These are phyloP conservation scores for Clausena lansium DNA, from an alignment of 345 rosid genomes.

Conservation along the genomic window DNA sequence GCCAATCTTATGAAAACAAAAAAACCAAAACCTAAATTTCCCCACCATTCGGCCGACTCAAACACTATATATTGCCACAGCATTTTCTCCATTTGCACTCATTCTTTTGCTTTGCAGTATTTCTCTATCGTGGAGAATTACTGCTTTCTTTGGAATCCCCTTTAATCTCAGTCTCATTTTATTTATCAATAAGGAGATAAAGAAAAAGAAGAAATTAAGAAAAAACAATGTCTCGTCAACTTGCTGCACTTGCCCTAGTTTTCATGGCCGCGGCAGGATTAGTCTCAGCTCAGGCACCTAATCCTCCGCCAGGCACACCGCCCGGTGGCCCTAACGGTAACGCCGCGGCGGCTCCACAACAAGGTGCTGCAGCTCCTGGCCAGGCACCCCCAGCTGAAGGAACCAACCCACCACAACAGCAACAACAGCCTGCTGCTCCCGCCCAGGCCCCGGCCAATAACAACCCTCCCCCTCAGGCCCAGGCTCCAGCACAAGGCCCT, in stretches of 20 bases:
- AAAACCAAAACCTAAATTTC: not conserved
- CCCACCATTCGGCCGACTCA: not conserved
- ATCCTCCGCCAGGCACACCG: not conserved
- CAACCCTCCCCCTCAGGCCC: not conserved
- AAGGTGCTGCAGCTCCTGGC: not conserved
- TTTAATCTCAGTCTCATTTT: not conserved
- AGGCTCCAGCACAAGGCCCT: not conserved
- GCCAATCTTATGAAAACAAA: not conserved
- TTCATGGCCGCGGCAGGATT: conserved; percentile 25
- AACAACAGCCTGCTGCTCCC: conserved; percentile 14
- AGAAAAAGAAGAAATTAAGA: too few species aligned
- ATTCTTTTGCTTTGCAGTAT: not conserved
- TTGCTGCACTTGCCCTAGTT: not conserved
- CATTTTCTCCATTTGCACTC: not conserved
- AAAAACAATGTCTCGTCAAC: conserved; percentile 7
- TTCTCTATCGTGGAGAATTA: not conserved
- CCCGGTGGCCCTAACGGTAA: too few species aligned
- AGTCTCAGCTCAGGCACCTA: conserved; percentile 37
- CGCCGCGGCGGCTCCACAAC: conserved; percentile 4
- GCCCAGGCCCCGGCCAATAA: not conserved
- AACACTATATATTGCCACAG: not conserved
- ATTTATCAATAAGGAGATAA: not conserved
- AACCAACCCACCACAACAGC: not conserved
- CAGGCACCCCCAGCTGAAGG: too few species aligned
- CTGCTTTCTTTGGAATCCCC: not conserved